A percentile compares a stretch with the other conserved stretches of the same genome.
Evolutionary conservation across 2,329 filamentous ascomycete species (phyloP).

Genomic region (Xylaria sp.): DNA sequence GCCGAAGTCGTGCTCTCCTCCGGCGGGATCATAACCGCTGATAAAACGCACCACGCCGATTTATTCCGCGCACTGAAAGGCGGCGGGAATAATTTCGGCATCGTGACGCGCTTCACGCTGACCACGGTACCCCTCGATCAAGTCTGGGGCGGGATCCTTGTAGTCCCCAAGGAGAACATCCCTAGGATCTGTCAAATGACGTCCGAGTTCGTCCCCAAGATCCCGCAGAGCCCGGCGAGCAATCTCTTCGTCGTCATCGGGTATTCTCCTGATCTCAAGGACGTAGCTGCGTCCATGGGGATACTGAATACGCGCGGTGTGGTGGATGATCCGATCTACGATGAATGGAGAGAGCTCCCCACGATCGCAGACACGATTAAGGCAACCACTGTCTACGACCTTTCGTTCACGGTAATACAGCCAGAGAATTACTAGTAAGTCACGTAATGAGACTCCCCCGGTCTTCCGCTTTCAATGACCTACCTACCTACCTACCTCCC

Average conservation of each 20-base stretch:
- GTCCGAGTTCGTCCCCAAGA: conserved; percentile 2
- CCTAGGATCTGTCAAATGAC: background rate
- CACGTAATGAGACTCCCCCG: no score
- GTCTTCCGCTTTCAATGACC: no score
- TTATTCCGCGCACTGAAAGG: conserved; percentile 47
- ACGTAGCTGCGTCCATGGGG: background rate
- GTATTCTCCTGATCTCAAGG: background rate
- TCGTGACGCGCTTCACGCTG: conserved; percentile 31
- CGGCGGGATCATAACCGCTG: conserved; percentile 22
- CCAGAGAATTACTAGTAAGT: no score
- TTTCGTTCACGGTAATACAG: no score
- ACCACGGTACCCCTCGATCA: background rate
- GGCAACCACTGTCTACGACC: background rate
- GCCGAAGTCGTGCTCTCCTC: conserved; percentile 39
- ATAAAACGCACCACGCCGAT: conserved; percentile 25
- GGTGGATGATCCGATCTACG: background rate
- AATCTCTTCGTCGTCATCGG: background rate
- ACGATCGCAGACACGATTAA: background rate
- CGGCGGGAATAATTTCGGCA: conserved; percentile 31
- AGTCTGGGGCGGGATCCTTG: conserved; percentile 24
- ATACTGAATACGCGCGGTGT: background rate
- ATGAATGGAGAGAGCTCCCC: background rate
- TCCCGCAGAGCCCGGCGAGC: conserved; percentile 7
- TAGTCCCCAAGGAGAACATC: background rate
- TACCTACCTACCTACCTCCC: background rate